Evolutionary conservation across 2,329 filamentous ascomycete genomes (phyloP).

Genomic region (Fusarium guadeloupense): DNA sequence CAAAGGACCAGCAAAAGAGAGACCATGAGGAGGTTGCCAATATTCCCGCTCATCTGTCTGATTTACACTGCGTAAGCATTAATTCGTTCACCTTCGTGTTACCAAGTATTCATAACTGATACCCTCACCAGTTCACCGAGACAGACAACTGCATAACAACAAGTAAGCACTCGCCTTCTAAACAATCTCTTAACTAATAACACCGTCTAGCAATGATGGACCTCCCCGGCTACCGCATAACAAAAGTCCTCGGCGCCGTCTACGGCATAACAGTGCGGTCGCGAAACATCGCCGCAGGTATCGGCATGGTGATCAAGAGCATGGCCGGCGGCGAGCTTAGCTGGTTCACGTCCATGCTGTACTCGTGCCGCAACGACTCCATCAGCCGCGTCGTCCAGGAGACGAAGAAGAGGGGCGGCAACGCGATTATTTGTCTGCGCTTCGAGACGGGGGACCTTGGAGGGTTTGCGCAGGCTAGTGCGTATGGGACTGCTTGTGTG

Average conservation of each 20-base stretch:
- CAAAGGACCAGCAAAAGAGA: constrained; percentile 38
- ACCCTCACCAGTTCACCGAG: constrained; percentile 57
- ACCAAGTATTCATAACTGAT: not conserved
- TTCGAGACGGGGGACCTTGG: constrained; percentile 66
- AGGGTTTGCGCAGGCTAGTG: constrained; percentile 66
- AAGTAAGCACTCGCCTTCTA: constrained; percentile 45
- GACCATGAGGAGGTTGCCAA: constrained; percentile 46
- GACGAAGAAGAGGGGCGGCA: constrained; percentile 65
- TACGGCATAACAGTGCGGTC: constrained; percentile 66
- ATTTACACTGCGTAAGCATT: constrained; percentile 57
- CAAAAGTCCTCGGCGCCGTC: constrained; percentile 65
- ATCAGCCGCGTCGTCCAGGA: constrained; percentile 64
- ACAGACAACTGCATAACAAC: constrained; percentile 69
- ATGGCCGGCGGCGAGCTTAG: constrained; percentile 67
- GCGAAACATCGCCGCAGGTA: constrained; percentile 65
- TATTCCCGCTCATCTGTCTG: constrained; percentile 54
- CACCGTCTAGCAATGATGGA: constrained; percentile 63
- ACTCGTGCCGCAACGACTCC: constrained; percentile 67
- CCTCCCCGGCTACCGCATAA: constrained; percentile 67
- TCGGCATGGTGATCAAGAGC: constrained; percentile 66
- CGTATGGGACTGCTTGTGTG: constrained; percentile 67
- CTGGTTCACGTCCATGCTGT: constrained; percentile 68
- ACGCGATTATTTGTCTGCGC: constrained; percentile 66
- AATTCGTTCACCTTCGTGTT: not conserved
- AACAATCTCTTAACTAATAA: not conserved